Conservation (phyloP, 768 basidiomycete genomes). For the Lentinula boryana region DNA sequence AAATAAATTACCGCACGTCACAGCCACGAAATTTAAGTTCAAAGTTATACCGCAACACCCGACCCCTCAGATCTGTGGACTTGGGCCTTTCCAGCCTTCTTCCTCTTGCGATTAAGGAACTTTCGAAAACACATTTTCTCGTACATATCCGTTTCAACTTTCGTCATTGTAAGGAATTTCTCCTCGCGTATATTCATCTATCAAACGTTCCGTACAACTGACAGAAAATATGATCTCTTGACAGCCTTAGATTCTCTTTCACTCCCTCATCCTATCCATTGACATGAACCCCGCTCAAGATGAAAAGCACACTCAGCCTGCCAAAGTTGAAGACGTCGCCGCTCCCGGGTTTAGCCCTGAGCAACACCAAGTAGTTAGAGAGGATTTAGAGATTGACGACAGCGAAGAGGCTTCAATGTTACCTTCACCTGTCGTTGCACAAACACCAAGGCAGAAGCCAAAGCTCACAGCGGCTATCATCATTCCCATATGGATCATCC, state of each 20-base stretch:
- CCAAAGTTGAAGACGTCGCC: not conserved
- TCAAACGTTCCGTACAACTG: not conserved
- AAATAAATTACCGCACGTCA: not conserved
- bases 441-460: constrained; percentile 34
- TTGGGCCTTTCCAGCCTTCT: not conserved
- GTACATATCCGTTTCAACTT: not conserved
- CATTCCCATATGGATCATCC: constrained; percentile 90
- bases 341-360: not conserved
- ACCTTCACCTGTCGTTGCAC: constrained; percentile 53
- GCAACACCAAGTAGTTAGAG: not conserved
- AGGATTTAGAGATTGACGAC: not conserved
- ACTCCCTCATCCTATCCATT: not conserved
- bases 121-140: not conserved
- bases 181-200: not conserved
- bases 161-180: not conserved
- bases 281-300: not conserved
- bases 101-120: not conserved
- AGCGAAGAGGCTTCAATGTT: constrained; percentile 23
- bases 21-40: not conserved
- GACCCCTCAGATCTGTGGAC: not conserved
- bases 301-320: not conserved
- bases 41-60: not conserved
- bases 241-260: not conserved
- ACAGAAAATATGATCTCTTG: not conserved
- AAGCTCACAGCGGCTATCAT: constrained; percentile 63